Evolutionary conservation across 2,329 filamentous ascomycete genomes (phyloP).

Genomic region (Corynespora cassiicola): DNA sequence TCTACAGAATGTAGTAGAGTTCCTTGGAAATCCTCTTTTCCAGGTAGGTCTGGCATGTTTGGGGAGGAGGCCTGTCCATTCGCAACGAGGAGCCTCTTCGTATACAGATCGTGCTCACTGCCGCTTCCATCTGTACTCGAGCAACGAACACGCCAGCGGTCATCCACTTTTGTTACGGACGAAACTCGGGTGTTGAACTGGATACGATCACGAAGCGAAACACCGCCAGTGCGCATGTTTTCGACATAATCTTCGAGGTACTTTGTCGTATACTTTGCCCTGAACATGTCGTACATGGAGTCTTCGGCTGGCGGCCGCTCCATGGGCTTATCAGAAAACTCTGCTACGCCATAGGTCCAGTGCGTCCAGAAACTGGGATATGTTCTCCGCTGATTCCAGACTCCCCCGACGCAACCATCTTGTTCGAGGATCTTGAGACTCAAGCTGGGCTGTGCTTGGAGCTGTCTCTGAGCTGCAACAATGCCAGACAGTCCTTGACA

Average conservation of each 20-base stretch:
- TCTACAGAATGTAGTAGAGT: slow-evolving; percentile 40
- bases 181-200: slow-evolving; percentile 11
- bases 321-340: slow-evolving; percentile 23
- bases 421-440: slow-evolving; percentile 16
- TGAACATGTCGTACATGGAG: slow-evolving; percentile 14
- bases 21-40: slow-evolving; percentile 31
- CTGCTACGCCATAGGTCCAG: slow-evolving; percentile 21
- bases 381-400: slow-evolving; percentile 16
- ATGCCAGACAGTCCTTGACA: slow-evolving; percentile 22
- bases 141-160: slow-evolving; percentile 11
- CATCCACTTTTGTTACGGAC: slow-evolving; percentile 12
- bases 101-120: background rate
- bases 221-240: slow-evolving; percentile 1
- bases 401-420: slow-evolving; percentile 17
- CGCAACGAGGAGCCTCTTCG: slow-evolving; percentile 26
- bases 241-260: slow-evolving; percentile 23
- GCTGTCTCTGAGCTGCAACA: slow-evolving; percentile 16
- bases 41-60: slow-evolving; percentile 32
- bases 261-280: slow-evolving; percentile 18
- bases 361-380: slow-evolving; percentile 21
- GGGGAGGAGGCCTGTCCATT: slow-evolving; percentile 28
- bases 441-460: slow-evolving; percentile 16
- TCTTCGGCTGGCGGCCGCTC: slow-evolving; percentile 18
- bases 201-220: slow-evolving; percentile 13
- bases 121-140: background rate